Percentiles rank a stretch among this genome's conserved stretches.
Conservation (phyloP, 2,329 filamentous ascomycete species). For the Sporothrix protearum region DNA sequence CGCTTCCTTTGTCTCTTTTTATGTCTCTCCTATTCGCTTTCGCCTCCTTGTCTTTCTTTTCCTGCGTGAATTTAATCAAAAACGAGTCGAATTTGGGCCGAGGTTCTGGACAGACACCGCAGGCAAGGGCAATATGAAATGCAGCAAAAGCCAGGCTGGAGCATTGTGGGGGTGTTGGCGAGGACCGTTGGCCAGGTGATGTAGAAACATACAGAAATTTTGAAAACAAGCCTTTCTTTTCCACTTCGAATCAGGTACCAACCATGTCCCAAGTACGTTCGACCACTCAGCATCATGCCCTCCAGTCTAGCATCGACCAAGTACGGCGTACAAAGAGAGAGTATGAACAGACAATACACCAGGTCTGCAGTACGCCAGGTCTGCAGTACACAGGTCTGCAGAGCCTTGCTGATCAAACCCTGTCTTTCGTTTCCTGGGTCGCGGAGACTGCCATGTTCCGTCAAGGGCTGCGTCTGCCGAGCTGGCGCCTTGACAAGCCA, state of each 20-base stretch:
- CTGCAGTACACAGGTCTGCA: neutral
- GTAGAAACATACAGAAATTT: neutral
- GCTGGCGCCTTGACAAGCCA: neutral
- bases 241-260: neutral
- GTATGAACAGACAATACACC: neutral
- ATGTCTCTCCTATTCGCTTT: neutral
- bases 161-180: neutral
- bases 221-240: neutral
- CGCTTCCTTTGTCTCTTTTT: neutral
- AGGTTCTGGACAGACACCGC: neutral
- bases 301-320: too few relatives aligned
- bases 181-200: neutral
- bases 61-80: neutral
- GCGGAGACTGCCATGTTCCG: conserved; percentile 8
- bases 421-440: neutral
- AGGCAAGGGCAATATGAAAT: neutral
- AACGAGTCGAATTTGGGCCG: neutral
- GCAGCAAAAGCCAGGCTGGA: neutral
- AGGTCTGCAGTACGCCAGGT: too few relatives aligned
- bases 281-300: neutral
- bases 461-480: neutral
- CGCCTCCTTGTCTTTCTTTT: neutral
- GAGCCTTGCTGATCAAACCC: neutral
- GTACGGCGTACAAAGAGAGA: neutral
- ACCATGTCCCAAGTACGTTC: neutral